Conservation (phyloP, 2,329 filamentous ascomycete species). For the Trichoderma sp. region DNA sequence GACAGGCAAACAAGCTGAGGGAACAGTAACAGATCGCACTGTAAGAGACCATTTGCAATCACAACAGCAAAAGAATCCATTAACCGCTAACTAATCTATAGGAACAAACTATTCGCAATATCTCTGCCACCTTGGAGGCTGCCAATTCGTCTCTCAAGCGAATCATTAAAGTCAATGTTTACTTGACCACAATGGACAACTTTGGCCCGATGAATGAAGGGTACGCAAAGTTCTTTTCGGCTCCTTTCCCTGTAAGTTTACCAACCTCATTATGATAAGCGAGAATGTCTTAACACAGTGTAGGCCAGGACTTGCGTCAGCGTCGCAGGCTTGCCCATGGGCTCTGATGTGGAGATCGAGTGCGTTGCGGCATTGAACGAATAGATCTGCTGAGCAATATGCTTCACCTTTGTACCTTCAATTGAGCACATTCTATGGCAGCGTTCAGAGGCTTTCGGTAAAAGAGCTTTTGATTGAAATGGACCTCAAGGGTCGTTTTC, state of each 20-base stretch:
- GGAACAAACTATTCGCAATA: conserved; percentile 57
- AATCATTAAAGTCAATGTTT: conserved; percentile 67
- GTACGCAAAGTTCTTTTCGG: conserved; percentile 50
- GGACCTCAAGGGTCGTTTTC: no score
- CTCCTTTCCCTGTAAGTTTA: conserved; percentile 46
- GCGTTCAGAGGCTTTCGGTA: neutral
- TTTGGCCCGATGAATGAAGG: conserved; percentile 59
- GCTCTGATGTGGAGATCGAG: conserved; percentile 73
- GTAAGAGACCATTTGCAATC: neutral
- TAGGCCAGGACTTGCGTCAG: conserved; percentile 65
- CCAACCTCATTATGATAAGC: no score
- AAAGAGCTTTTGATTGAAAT: neutral
- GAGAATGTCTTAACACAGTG: neutral
- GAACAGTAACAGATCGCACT: conserved; percentile 50
- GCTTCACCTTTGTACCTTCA: neutral
- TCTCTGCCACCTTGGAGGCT: conserved; percentile 57
- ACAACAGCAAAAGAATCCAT: no score
- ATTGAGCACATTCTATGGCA: neutral
- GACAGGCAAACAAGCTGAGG: conserved; percentile 50
- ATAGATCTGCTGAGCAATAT: neutral
- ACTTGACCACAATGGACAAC: conserved; percentile 63
- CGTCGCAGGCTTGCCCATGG: conserved; percentile 69
- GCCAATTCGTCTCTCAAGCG: conserved; percentile 59
- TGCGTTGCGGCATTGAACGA: conserved; percentile 14
- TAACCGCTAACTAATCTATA: conserved; percentile 23